A percentile compares a stretch with the other conserved stretches of the same genome.
Evolutionary conservation across 1,284 basidiomycete genomes (phyloP).

Genomic region (Trichosporon inkin): DNA sequence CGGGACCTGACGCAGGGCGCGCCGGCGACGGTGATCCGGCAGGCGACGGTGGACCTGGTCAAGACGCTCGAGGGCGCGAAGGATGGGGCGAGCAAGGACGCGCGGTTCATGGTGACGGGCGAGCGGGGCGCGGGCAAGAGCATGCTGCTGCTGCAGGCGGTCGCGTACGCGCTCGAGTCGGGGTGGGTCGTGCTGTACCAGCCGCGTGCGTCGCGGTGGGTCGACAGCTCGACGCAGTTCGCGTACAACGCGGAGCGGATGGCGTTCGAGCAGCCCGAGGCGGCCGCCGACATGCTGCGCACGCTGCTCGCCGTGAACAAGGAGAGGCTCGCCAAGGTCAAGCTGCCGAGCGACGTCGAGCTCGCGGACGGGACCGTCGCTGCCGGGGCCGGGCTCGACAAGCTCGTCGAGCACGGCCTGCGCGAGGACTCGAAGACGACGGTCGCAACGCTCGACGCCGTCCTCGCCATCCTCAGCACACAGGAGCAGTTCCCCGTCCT

Average conservation of each 20-base stretch:
- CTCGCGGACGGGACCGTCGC: constrained; percentile 53
- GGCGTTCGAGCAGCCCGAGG: constrained; percentile 70
- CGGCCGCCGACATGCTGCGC: constrained; percentile 44
- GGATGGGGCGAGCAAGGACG: constrained; percentile 14
- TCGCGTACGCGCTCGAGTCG: constrained; percentile 65
- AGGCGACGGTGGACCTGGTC: constrained; percentile 40
- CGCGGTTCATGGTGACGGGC: constrained; percentile 53
- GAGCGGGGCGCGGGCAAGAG: constrained; percentile 76
- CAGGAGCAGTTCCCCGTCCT: constrained; percentile 74
- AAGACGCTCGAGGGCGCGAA: constrained; percentile 31
- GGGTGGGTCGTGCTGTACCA: constrained; percentile 85
- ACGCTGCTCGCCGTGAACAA: constrained; percentile 48
- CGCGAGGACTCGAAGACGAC: constrained; percentile 54
- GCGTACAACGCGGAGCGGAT: constrained; percentile 69
- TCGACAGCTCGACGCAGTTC: constrained; percentile 73
- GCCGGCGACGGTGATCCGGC: constrained; percentile 43
- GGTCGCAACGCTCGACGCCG: constrained; percentile 61
- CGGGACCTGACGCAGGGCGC: constrained; percentile 35
- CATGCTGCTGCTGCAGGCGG: constrained; percentile 71
- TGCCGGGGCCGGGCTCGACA: constrained; percentile 56
- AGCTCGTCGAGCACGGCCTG: constrained; percentile 61
- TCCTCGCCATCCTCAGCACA: constrained; percentile 62
- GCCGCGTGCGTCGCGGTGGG: constrained; percentile 67
- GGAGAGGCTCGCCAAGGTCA: constrained; percentile 32
- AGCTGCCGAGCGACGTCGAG: constrained; percentile 39